Percentiles rank a stretch among this genome's conserved stretches.
Conservation (phyloP, 1,284 basidiomycete species). For the Cutaneotrichosporon spelunceum region DNA sequence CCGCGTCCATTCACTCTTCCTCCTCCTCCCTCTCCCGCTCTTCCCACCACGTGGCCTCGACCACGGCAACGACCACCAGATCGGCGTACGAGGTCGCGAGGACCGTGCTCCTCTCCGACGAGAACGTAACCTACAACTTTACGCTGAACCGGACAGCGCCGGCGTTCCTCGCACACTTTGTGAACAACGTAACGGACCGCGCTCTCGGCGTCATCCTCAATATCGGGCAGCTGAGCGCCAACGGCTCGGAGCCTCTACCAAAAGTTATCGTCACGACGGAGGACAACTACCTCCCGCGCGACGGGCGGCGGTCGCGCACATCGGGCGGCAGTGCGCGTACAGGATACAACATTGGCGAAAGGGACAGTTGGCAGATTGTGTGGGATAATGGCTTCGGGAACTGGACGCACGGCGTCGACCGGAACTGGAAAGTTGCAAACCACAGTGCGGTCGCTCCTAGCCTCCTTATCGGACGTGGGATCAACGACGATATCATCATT, state of each 20-base stretch:
- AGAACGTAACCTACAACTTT: constrained; percentile 5
- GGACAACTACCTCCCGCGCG: not conserved
- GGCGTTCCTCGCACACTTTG: not conserved
- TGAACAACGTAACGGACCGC: not conserved
- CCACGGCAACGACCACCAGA: not conserved
- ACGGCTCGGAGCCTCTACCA: not conserved
- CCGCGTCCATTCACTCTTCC: not conserved
- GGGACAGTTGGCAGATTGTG: constrained; percentile 58
- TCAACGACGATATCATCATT: constrained; percentile 2
- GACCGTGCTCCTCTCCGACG: constrained; percentile 7
- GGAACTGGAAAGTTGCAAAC: not conserved
- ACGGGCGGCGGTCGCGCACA: not conserved
- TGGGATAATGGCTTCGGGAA: constrained; percentile 58
- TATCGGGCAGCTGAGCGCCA: not conserved
- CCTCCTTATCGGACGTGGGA: constrained; percentile 14
- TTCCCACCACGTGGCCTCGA: not conserved
- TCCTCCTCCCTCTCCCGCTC: not conserved
- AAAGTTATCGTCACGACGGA: constrained; percentile 1
- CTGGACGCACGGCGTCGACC: constrained; percentile 53
- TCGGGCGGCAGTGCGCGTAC: not conserved
- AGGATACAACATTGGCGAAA: constrained; percentile 20
- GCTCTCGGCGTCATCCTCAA: constrained; percentile 10
- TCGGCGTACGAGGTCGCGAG: not conserved
- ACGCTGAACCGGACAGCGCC: constrained; percentile 11
- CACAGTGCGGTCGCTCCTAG: not conserved